Percentiles rank a stretch among this genome's conserved stretches.
These are phyloP conservation scores for Phytophthora crassamura DNA, from an alignment of 352 stramenopile genomes.

Conservation along the genomic window DNA sequence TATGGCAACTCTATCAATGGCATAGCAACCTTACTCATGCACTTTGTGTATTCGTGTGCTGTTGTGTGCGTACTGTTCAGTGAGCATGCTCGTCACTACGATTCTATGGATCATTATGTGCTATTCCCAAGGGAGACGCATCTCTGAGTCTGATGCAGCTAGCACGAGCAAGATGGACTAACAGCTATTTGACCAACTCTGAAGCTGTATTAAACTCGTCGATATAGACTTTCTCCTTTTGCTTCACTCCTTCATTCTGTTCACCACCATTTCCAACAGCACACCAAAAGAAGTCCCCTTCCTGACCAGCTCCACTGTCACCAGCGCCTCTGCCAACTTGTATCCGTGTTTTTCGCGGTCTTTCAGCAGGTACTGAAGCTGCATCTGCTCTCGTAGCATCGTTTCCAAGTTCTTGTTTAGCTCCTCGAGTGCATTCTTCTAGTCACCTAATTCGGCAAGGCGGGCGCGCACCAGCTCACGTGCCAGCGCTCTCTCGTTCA, in stretches of 20 bases:
- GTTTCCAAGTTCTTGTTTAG: neutral
- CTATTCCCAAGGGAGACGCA: neutral
- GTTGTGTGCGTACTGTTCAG: neutral
- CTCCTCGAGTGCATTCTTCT: neutral
- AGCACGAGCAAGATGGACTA: neutral
- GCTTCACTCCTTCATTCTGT: no score
- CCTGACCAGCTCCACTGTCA: neutral
- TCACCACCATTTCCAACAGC: no score
- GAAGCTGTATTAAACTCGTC: constrained; percentile 3
- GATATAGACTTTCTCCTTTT: neutral
- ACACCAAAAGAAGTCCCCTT: neutral
- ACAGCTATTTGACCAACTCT: neutral
- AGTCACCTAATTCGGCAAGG: neutral
- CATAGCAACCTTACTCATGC: neutral
- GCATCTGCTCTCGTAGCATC: neutral
- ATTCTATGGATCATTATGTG: constrained; percentile 12
- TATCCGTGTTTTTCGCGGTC: neutral
- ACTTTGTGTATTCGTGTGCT: neutral
- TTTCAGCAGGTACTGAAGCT: neutral
- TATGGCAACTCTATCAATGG: neutral
- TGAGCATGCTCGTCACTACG: constrained; percentile 23
- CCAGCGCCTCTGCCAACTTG: neutral
- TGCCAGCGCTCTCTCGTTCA: no score
- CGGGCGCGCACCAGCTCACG: no score
- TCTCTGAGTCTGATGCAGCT: constrained; percentile 1